phyloP scores from a whole-genome alignment of 176 grass and related monocot genomes.

The Cenchrus fungigraminus region DNA sequence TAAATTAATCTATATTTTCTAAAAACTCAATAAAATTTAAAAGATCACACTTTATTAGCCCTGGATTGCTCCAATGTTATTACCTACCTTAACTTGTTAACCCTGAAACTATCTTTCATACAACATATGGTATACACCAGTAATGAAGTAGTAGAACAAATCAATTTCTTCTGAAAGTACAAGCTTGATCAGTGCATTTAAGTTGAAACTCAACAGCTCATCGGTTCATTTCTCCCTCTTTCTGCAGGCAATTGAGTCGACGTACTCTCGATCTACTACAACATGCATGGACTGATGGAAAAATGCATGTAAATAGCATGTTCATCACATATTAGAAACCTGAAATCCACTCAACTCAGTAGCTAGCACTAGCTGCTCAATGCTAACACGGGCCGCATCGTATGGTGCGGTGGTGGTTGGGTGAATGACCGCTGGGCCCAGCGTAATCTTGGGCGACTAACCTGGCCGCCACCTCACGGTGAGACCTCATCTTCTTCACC shows the following conservation, averaged over 20 bases:
- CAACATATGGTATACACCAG: no score
- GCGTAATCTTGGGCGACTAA: slow-evolving; percentile 32
- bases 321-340: background rate
- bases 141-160: no score
- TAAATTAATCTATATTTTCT: no score
- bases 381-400: slow-evolving; percentile 33
- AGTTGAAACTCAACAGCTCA: background rate
- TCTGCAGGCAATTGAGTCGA: background rate
- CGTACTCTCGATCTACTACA: background rate
- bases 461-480: background rate
- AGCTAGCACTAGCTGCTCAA: background rate
- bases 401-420: slow-evolving; percentile 44
- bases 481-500: background rate
- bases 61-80: no score
- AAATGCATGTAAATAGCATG: background rate
- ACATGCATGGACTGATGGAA: background rate
- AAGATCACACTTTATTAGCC: no score
- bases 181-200: no score
- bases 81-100: no score
- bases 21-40: no score
- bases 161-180: background rate
- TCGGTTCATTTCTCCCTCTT: background rate
- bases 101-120: no score
- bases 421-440: slow-evolving; percentile 44
- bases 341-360: background rate